phyloP scores from a whole-genome alignment of 352 stramenopile species.

The Pythium diclinum region DNA sequence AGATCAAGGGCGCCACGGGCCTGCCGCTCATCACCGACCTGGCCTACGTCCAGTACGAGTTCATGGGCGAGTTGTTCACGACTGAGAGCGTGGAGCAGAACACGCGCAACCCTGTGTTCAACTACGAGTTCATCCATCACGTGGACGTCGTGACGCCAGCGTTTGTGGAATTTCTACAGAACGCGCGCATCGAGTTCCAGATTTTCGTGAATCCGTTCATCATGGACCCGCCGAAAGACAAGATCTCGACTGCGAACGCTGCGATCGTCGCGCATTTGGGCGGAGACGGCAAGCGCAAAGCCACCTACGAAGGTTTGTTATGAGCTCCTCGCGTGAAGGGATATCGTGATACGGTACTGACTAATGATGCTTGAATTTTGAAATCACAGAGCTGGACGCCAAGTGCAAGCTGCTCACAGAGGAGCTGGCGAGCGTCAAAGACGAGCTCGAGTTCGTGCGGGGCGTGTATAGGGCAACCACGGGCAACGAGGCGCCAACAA shows the following conservation, averaged over 20 bases:
- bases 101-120: constrained; percentile 85
- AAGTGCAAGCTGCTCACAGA: constrained; percentile 50
- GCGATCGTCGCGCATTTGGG: constrained; percentile 65
- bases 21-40: constrained; percentile 88
- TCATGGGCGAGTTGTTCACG: constrained; percentile 90
- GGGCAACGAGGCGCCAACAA: constrained; percentile 42
- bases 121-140: constrained; percentile 88
- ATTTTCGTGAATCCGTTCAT: constrained; percentile 90
- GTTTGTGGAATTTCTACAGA: constrained; percentile 87
- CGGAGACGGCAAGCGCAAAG: constrained; percentile 40
- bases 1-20: constrained; percentile 78
- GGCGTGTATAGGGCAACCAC: constrained; percentile 47
- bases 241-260: constrained; percentile 72
- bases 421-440: constrained; percentile 34
- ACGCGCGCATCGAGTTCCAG: constrained; percentile 79
- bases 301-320: constrained; percentile 23
- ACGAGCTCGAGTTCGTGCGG: constrained; percentile 49
- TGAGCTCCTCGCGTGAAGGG: not conserved
- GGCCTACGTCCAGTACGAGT: constrained; percentile 93
- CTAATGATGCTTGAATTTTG: not conserved
- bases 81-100: constrained; percentile 90
- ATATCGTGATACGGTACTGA: not conserved
- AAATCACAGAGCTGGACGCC: constrained; percentile 43
- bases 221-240: constrained; percentile 78
- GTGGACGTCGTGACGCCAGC: constrained; percentile 82